phyloP scores from a whole-genome alignment of 495 filamentous ascomycete genomes.

The Hypoxylon fuscum region DNA sequence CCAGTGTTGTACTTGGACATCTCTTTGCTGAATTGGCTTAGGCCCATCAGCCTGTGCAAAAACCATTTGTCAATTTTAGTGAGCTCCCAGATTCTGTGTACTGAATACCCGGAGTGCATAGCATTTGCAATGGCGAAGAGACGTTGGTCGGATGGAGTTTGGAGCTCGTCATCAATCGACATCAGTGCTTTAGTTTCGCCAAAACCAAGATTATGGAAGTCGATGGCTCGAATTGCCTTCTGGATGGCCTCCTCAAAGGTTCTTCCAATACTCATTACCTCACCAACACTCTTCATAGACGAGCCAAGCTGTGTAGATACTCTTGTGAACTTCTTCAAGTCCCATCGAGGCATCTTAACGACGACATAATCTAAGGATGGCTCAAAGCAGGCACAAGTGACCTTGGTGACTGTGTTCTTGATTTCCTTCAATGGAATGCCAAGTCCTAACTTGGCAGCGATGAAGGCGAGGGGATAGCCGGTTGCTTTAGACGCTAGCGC shows the following conservation, averaged over 20 bases:
- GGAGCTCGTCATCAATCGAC: slow-evolving; percentile 94
- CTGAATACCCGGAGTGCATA: slow-evolving; percentile 91
- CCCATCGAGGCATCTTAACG: slow-evolving; percentile 98
- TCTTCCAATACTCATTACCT: slow-evolving; percentile 97
- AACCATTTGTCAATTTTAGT: slow-evolving; percentile 99
- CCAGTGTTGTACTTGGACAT: slow-evolving; percentile 77
- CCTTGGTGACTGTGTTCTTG: slow-evolving; percentile 93
- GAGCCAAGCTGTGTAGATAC: slow-evolving; percentile 95
- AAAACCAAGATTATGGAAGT: slow-evolving; percentile 95
- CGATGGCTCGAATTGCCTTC: slow-evolving; percentile 94
- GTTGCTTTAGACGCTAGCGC: slow-evolving; percentile 96
- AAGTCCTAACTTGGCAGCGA: slow-evolving; percentile 93
- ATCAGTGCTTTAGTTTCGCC: slow-evolving; percentile 90
- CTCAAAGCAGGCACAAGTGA: slow-evolving; percentile 97
- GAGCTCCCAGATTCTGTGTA: slow-evolving; percentile 97
- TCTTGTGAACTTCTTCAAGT: slow-evolving; percentile 97
- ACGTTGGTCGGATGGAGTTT: slow-evolving; percentile 96
- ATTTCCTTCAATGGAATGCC: slow-evolving; percentile 97
- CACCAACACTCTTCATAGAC: slow-evolving; percentile 99
- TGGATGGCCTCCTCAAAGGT: slow-evolving; percentile 99
- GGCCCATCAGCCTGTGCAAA: slow-evolving; percentile 84
- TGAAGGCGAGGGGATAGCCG: slow-evolving; percentile 95
- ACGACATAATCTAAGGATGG: slow-evolving; percentile 99
- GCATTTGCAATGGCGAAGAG: slow-evolving; percentile 98
- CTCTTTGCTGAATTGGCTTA: slow-evolving; percentile 85